Evolutionary conservation across 1,139 yeast genomes (phyloP).

Genomic region (Suzukiozyma palmioleophila): DNA sequence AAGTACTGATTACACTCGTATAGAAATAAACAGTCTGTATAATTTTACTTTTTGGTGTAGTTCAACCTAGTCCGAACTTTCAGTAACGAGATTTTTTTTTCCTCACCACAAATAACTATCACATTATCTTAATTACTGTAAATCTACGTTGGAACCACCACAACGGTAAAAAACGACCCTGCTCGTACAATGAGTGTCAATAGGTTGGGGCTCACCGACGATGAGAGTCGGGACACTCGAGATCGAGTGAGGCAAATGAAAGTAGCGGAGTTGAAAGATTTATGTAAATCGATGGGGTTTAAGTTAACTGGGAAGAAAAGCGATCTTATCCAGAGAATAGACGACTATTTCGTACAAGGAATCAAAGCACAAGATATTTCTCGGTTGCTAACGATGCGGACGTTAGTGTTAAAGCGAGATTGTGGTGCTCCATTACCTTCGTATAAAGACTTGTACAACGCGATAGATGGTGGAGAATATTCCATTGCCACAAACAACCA

Average conservation of each 20-base stretch:
- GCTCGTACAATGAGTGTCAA: background rate
- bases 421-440: conserved; percentile 34
- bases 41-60: background rate
- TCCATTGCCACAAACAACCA: background rate
- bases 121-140: too few species aligned
- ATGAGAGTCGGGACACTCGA: conserved; percentile 14
- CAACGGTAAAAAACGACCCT: too few species aligned
- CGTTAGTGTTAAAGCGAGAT: conserved; percentile 35
- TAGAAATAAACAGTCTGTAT: too few species aligned
- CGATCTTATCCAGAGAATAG: conserved; percentile 46
- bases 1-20: too few species aligned
- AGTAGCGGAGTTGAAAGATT: conserved; percentile 34
- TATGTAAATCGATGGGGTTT: conserved; percentile 44
- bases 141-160: too few species aligned
- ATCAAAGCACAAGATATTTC: conserved; percentile 31
- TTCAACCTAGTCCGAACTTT: too few species aligned
- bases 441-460: conserved; percentile 4
- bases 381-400: conserved; percentile 39
- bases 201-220: conserved; percentile 8
- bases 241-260: conserved; percentile 13
- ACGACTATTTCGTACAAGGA: conserved; percentile 33
- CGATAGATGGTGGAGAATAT: conserved; percentile 6
- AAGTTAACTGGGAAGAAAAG: conserved; percentile 47
- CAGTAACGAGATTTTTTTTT: background rate
- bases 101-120: background rate